Evolutionary conservation across 129 eudicot genomes (phyloP).

Genomic region (Apium graveolens): DNA sequence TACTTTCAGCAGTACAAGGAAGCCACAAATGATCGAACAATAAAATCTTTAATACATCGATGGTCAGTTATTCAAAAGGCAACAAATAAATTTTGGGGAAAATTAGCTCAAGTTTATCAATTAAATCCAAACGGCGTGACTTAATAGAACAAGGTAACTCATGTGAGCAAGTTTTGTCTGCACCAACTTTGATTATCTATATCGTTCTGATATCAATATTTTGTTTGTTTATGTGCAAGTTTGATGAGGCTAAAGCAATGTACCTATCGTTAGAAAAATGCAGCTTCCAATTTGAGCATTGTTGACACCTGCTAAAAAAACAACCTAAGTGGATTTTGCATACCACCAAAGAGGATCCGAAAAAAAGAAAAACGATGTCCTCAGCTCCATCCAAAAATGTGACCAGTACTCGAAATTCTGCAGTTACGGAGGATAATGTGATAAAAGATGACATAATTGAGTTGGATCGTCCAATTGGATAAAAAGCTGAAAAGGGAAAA

Average conservation of each 20-base stretch:
- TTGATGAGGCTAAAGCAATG: neutral
- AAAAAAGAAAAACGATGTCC: neutral
- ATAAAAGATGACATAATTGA: neutral
- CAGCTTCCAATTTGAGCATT: neutral
- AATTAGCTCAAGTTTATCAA: neutral
- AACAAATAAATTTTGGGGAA: too few species aligned
- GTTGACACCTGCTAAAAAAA: neutral
- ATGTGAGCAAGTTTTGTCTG: too few species aligned
- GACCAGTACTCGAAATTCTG: too few species aligned
- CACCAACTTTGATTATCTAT: too few species aligned
- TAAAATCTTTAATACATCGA: too few species aligned
- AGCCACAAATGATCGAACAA: too few species aligned
- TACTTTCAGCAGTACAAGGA: too few species aligned
- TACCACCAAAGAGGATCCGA: neutral
- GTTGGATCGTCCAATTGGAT: neutral
- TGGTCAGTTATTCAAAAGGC: too few species aligned
- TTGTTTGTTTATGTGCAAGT: too few species aligned
- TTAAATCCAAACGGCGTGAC: neutral
- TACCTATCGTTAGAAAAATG: neutral
- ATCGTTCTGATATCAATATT: too few species aligned
- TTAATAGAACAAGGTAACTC: neutral
- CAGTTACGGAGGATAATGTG: neutral
- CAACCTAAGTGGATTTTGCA: neutral
- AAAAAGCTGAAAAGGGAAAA: neutral
- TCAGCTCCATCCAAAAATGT: too few species aligned